Conservation (phyloP, 176 grass and related monocot genomes). For the Aegilops umbellulata region DNA sequence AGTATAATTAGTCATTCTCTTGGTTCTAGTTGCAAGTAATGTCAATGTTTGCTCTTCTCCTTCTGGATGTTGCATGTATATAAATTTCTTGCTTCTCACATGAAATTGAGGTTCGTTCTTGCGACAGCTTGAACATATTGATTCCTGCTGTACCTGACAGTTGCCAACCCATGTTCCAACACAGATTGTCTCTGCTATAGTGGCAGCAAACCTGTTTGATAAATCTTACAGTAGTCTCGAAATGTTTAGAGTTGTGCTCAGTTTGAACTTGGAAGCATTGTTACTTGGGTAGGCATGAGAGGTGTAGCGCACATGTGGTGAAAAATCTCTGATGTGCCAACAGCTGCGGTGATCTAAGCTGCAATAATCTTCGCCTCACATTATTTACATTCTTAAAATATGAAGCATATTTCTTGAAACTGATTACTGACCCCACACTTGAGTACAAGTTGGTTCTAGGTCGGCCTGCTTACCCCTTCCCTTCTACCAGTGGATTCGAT, state of each 20-base stretch:
- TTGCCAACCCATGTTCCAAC: no score
- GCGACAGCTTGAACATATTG: not conserved
- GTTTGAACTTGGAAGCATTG: not conserved
- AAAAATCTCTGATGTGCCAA: not conserved
- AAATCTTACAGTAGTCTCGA: not conserved
- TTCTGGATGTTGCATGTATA: not conserved
- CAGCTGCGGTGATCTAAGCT: not conserved
- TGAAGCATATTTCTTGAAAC: no score
- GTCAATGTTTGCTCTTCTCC: not conserved
- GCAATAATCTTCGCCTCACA: not conserved
- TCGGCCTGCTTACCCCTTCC: no score
- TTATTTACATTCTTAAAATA: no score
- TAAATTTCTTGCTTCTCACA: not conserved
- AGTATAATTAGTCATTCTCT: not conserved
- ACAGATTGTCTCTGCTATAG: not conserved
- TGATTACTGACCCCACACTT: no score
- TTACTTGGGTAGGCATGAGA: not conserved
- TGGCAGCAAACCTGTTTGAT: not conserved
- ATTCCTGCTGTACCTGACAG: not conserved
- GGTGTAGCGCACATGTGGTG: not conserved
- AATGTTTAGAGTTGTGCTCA: not conserved
- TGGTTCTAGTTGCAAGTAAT: not conserved
- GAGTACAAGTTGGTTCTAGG: no score
- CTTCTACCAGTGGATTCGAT: no score
- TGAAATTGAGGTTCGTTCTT: not conserved